Conservation (phyloP, 805 yeast genomes). For the Candida nemodendra region DNA sequence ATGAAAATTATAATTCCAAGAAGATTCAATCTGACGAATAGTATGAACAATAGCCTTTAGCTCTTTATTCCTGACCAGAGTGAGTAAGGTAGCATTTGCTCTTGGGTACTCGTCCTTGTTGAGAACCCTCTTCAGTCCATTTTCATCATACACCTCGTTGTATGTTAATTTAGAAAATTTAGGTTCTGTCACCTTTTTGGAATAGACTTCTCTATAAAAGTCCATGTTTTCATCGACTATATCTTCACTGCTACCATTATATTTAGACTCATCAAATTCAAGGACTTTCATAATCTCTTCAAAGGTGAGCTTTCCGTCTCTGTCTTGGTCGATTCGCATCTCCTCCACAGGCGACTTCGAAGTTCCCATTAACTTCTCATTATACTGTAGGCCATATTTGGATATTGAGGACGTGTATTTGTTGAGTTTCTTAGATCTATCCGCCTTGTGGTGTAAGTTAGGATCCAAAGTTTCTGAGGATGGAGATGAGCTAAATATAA, state of each 20-base stretch:
- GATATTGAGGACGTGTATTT: slow-evolving; percentile 24
- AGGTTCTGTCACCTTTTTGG: slow-evolving; percentile 34
- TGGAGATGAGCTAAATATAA: slow-evolving; percentile 5
- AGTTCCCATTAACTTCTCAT: slow-evolving; percentile 29
- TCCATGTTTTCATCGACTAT: slow-evolving; percentile 35
- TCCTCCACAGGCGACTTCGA: slow-evolving; percentile 14
- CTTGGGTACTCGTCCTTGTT: slow-evolving; percentile 33
- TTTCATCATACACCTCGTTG: slow-evolving; percentile 28
- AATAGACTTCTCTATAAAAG: slow-evolving; percentile 33
- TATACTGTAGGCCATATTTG: slow-evolving; percentile 28
- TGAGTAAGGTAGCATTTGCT: slow-evolving; percentile 75
- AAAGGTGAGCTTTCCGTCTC: slow-evolving; percentile 25
- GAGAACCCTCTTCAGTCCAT: slow-evolving; percentile 26
- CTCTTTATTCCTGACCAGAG: slow-evolving; percentile 77
- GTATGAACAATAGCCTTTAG: slow-evolving; percentile 50
- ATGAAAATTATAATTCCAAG: slow-evolving; percentile 72
- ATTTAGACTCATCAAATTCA: slow-evolving; percentile 21
- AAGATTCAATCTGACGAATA: slow-evolving; percentile 59
- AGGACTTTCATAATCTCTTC: slow-evolving; percentile 26
- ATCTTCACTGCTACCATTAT: slow-evolving; percentile 27
- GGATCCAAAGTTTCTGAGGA: slow-evolving; percentile 3
- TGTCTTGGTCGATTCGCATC: slow-evolving; percentile 15
- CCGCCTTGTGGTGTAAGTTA: slow-evolving; percentile 7
- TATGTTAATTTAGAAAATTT: slow-evolving; percentile 32
- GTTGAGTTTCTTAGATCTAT: slow-evolving; percentile 14